phyloP scores from a whole-genome alignment of 2,329 filamentous ascomycete genomes.

The Colletotrichum lindemuthianum region DNA sequence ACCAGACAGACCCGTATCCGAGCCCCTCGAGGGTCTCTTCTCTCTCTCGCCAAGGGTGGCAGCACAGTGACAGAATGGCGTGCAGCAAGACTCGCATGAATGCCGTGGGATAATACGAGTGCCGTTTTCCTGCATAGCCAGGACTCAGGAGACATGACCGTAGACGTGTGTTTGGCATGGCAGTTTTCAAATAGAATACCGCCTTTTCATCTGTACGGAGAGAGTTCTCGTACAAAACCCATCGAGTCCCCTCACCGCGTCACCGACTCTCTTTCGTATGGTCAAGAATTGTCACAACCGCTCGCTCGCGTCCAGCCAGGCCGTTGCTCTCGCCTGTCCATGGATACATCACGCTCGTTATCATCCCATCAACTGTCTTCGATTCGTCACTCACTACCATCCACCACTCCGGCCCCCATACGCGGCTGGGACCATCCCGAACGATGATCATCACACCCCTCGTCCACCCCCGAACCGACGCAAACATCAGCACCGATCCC shows the following conservation, averaged over 20 bases:
- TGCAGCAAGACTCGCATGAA: conserved; percentile 25
- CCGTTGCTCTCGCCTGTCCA: not conserved
- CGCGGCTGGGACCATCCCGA: not conserved
- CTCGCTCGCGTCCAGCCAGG: conserved; percentile 4
- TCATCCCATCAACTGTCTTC: not conserved
- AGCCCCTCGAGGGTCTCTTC: conserved; percentile 13
- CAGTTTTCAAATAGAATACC: conserved; percentile 30
- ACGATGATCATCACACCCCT: conserved; percentile 17
- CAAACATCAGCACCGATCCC: conserved; percentile 21
- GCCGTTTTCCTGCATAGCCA: conserved; percentile 26
- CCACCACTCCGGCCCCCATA: not conserved
- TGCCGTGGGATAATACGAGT: conserved; percentile 9
- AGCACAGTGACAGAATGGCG: conserved; percentile 22
- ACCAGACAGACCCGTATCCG: conserved; percentile 14
- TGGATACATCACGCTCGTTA: conserved; percentile 27
- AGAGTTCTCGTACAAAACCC: conserved; percentile 17
- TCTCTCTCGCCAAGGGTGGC: conserved; percentile 17
- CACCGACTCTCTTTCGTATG: not conserved
- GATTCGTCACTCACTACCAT: conserved; percentile 17
- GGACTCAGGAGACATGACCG: not conserved
- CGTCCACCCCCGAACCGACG: conserved; percentile 10
- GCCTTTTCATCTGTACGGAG: not conserved
- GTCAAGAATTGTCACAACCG: conserved; percentile 13
- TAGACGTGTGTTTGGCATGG: conserved; percentile 12
- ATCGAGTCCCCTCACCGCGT: not conserved